A percentile compares a stretch with the other conserved stretches of the same genome.
These are phyloP conservation scores for Penicillium roqueforti DNA, from an alignment of 495 filamentous ascomycete species.

Conservation along the genomic window DNA sequence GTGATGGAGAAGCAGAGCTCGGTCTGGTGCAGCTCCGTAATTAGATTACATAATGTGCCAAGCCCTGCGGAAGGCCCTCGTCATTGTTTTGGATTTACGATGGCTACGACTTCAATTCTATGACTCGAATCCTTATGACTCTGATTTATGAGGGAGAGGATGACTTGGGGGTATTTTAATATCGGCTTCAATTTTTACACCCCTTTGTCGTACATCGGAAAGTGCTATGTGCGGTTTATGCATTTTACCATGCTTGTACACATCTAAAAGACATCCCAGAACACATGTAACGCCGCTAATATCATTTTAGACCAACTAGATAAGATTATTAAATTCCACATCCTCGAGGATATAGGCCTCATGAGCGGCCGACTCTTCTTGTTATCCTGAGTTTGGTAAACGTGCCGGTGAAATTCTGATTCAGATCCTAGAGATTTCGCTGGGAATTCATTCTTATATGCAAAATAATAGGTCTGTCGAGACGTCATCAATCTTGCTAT, in stretches of 20 bases:
- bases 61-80: slow-evolving; percentile 18
- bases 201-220: background rate
- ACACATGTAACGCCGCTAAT: too few relatives aligned
- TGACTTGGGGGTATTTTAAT: too few relatives aligned
- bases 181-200: background rate
- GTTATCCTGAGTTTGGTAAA: background rate
- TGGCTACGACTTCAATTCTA: slow-evolving; percentile 2
- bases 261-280: too few relatives aligned
- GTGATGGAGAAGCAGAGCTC: slow-evolving; percentile 39
- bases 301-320: too few relatives aligned
- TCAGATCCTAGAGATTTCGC: background rate
- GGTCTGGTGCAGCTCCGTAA: slow-evolving; percentile 37
- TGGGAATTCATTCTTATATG: slow-evolving; percentile 3
- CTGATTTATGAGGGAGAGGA: background rate
- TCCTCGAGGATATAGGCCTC: too few relatives aligned
- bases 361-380: too few relatives aligned
- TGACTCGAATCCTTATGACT: background rate
- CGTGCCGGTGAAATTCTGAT: background rate
- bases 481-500: slow-evolving; percentile 10
- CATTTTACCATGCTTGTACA: too few relatives aligned
- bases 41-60: slow-evolving; percentile 34
- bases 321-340: too few relatives aligned
- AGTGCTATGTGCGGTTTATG: background rate
- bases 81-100: slow-evolving; percentile 21
- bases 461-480: slow-evolving; percentile 40